A percentile compares a stretch with the other conserved stretches of the same genome.
Evolutionary conservation across 2,329 filamentous ascomycete species (phyloP).

Genomic region (Mycosphaerella sp.): DNA sequence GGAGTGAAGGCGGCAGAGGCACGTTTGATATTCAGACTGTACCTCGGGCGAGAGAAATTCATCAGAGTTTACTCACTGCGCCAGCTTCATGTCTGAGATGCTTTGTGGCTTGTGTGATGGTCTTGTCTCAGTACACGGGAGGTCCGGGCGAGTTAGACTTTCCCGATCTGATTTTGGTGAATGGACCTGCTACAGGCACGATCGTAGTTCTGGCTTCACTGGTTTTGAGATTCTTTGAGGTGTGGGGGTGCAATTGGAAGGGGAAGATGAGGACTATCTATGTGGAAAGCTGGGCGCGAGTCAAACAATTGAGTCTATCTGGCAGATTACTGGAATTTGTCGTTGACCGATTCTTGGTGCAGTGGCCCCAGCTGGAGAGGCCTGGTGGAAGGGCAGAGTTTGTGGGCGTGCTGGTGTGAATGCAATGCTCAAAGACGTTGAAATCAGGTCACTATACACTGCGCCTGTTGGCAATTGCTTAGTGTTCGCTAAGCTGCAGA

Average conservation of each 20-base stretch:
- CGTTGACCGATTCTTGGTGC: constrained; percentile 74
- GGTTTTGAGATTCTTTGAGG: constrained; percentile 49
- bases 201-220: constrained; percentile 59
- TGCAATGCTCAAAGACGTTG: not conserved
- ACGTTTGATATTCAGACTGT: constrained; percentile 62
- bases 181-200: constrained; percentile 83
- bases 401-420: constrained; percentile 36
- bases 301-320: constrained; percentile 74
- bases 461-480: too few species aligned
- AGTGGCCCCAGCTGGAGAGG: constrained; percentile 61
- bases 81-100: constrained; percentile 62
- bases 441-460: too few species aligned
- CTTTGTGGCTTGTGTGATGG: constrained; percentile 54
- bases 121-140: constrained; percentile 39
- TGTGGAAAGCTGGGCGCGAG: constrained; percentile 87
- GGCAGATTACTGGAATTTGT: constrained; percentile 67
- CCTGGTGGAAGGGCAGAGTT: constrained; percentile 39
- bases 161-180: constrained; percentile 74
- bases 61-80: constrained; percentile 70
- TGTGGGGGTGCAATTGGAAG: constrained; percentile 34
- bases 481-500: too few species aligned
- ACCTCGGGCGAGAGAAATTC: constrained; percentile 69
- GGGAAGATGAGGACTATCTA: constrained; percentile 68
- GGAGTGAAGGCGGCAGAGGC: constrained; percentile 19
- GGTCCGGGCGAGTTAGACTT: constrained; percentile 35